Percentiles rank a stretch among this genome's conserved stretches.
Conservation (phyloP, 1,139 yeast species). For the Yamadazyma songkhlaensis region DNA sequence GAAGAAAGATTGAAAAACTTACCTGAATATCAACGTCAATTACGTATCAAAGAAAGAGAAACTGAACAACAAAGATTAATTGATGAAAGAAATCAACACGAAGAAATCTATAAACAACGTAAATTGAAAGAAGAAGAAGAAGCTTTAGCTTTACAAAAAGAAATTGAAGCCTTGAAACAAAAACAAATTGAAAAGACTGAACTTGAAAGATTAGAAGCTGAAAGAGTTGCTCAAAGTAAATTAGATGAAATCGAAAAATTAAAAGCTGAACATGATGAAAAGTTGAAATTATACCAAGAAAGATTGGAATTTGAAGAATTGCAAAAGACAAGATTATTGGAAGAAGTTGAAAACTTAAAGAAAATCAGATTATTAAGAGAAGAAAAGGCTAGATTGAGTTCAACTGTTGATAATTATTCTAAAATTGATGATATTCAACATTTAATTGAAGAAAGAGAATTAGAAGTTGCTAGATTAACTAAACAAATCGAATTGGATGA, state of each 20-base stretch:
- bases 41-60: slow-evolving; percentile 26
- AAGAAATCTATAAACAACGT: slow-evolving; percentile 25
- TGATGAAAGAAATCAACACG: slow-evolving; percentile 27
- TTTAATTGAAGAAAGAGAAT: slow-evolving; percentile 35
- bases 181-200: slow-evolving; percentile 24
- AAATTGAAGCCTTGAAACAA: slow-evolving; percentile 29
- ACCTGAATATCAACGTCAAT: slow-evolving; percentile 27
- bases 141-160: slow-evolving; percentile 23
- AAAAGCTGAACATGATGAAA: slow-evolving; percentile 33
- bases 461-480: slow-evolving; percentile 33
- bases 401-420: slow-evolving; percentile 21
- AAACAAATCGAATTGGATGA: slow-evolving; percentile 35
- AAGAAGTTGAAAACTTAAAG: slow-evolving; percentile 39
- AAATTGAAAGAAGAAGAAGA: slow-evolving; percentile 25
- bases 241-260: slow-evolving; percentile 32
- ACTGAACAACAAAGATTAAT: slow-evolving; percentile 24
- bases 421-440: slow-evolving; percentile 30
- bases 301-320: slow-evolving; percentile 35
- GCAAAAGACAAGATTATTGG: slow-evolving; percentile 33
- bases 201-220: slow-evolving; percentile 30
- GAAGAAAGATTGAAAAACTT: slow-evolving; percentile 19
- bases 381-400: slow-evolving; percentile 34
- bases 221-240: slow-evolving; percentile 30
- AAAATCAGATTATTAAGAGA: slow-evolving; percentile 38
- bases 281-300: slow-evolving; percentile 26